Conservation (phyloP, 163 green algal genomes). For the Scenedesmus sp. region DNA sequence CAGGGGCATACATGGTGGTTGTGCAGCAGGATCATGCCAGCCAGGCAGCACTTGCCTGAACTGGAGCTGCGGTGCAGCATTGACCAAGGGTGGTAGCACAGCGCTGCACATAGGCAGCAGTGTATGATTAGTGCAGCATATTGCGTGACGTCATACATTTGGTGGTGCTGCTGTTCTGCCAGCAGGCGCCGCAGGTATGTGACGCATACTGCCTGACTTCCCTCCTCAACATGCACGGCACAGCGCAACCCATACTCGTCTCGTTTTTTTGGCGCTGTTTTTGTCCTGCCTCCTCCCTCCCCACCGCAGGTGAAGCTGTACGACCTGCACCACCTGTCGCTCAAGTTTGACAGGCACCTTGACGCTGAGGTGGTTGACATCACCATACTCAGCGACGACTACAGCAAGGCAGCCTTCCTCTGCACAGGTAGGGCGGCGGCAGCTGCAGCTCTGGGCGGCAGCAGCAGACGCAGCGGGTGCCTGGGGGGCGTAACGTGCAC, state of each 20-base stretch:
- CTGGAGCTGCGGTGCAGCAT: neutral
- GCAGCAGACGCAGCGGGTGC: neutral
- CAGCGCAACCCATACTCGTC: neutral
- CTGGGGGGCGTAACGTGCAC: neutral
- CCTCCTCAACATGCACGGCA: neutral
- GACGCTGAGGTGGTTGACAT: conserved; percentile 98
- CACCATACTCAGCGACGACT: conserved; percentile 95
- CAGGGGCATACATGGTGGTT: neutral
- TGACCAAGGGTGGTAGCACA: neutral
- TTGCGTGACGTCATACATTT: no score
- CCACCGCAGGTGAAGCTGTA: conserved; percentile 87
- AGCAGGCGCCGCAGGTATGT: neutral
- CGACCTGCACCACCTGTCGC: conserved; percentile 93
- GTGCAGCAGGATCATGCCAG: neutral
- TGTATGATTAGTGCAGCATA: no score
- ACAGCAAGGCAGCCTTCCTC: conserved; percentile 96
- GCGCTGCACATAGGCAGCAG: neutral
- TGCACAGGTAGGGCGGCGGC: conserved; percentile 60
- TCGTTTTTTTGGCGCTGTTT: neutral
- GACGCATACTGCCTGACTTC: neutral
- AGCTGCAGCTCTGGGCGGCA: neutral
- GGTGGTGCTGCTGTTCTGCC: neutral
- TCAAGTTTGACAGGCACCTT: conserved; percentile 98
- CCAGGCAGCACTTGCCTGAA: no score
- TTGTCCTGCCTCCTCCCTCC: neutral